Percentiles rank a stretch among this genome's conserved stretches.
Conservation (phyloP, 2,329 filamentous ascomycete species). For the Penicillium capsulatum region DNA sequence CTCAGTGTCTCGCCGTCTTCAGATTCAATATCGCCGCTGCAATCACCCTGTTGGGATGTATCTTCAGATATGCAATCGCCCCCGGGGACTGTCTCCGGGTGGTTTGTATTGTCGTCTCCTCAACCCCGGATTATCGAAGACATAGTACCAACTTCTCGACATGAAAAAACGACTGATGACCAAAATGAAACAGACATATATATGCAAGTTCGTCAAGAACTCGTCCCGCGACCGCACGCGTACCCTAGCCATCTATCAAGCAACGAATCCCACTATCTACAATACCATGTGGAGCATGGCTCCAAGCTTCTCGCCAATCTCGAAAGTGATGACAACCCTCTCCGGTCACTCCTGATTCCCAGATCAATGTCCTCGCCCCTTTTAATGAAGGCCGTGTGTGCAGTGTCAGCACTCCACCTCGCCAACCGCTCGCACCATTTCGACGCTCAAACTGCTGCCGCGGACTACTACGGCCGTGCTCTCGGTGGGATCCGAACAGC, state of each 20-base stretch:
- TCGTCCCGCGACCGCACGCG: slow-evolving; percentile 16
- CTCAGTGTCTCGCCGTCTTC: slow-evolving; percentile 18
- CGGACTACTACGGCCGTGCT: slow-evolving; percentile 33
- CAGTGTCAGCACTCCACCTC: slow-evolving; percentile 37
- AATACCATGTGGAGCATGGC: slow-evolving; percentile 36
- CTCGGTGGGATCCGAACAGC: slow-evolving; percentile 31
- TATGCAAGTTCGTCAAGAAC: slow-evolving; percentile 1
- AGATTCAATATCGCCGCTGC: slow-evolving; percentile 9
- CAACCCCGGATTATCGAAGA: slow-evolving; percentile 2
- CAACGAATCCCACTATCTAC: slow-evolving; percentile 35
- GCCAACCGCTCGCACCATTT: slow-evolving; percentile 28
- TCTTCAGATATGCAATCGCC: slow-evolving; percentile 10
- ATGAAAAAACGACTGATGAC: slow-evolving; percentile 1
- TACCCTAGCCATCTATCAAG: slow-evolving; percentile 27
- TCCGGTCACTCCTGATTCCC: slow-evolving; percentile 35
- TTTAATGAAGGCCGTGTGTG: slow-evolving; percentile 36
- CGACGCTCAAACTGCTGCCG: slow-evolving; percentile 28
- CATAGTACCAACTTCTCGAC: not conserved
- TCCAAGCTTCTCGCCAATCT: slow-evolving; percentile 36
- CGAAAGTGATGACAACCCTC: slow-evolving; percentile 35
- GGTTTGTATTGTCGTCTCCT: slow-evolving; percentile 9
- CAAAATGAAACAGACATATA: not conserved
- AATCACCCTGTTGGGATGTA: slow-evolving; percentile 13
- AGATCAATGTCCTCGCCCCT: slow-evolving; percentile 36
- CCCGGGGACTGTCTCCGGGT: slow-evolving; percentile 7